Evolutionary conservation across 495 filamentous ascomycete genomes (phyloP).

Genomic region (Penicillium egyptiacum): DNA sequence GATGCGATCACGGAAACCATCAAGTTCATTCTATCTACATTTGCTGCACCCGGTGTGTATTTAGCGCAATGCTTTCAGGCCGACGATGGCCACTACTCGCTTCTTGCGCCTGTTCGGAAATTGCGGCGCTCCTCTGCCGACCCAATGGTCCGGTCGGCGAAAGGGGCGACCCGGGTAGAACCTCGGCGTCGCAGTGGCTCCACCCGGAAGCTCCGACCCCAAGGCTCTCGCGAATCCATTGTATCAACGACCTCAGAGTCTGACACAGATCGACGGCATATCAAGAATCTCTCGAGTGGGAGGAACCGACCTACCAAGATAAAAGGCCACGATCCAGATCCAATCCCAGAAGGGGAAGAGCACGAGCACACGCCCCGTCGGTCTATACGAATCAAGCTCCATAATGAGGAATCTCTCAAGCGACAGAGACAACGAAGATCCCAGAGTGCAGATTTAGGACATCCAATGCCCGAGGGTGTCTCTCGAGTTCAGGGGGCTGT

Average conservation of each 20-base stretch:
- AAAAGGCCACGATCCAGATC: conserved; percentile 45
- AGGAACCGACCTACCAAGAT: conserved; percentile 50
- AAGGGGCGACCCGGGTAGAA: conserved; percentile 29
- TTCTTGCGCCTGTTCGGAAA: conserved; percentile 59
- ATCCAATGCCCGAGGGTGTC: conserved; percentile 33
- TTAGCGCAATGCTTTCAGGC: conserved; percentile 78
- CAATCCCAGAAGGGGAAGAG: conserved; percentile 43
- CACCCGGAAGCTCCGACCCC: conserved; percentile 39
- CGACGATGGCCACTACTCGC: conserved; percentile 75
- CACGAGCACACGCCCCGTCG: conserved; percentile 63
- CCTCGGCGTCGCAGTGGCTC: conserved; percentile 35
- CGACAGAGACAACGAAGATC: conserved; percentile 54
- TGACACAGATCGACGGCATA: conserved; percentile 39
- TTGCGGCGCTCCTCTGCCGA: conserved; percentile 47
- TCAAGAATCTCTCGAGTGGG: conserved; percentile 25
- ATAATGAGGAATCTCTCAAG: conserved; percentile 68
- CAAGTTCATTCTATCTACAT: conserved; percentile 71
- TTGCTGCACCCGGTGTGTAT: conserved; percentile 77
- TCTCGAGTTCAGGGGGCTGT: conserved; percentile 33
- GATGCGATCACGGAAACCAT: conserved; percentile 64
- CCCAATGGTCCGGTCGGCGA: conserved; percentile 28
- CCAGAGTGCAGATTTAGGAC: conserved; percentile 36
- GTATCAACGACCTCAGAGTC: conserved; percentile 51
- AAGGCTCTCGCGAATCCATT: conserved; percentile 41
- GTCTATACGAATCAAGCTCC: conserved; percentile 87